These are phyloP conservation scores for Lumnitzera racemosa DNA, from an alignment of 345 rosid species.

Conservation along the genomic window DNA sequence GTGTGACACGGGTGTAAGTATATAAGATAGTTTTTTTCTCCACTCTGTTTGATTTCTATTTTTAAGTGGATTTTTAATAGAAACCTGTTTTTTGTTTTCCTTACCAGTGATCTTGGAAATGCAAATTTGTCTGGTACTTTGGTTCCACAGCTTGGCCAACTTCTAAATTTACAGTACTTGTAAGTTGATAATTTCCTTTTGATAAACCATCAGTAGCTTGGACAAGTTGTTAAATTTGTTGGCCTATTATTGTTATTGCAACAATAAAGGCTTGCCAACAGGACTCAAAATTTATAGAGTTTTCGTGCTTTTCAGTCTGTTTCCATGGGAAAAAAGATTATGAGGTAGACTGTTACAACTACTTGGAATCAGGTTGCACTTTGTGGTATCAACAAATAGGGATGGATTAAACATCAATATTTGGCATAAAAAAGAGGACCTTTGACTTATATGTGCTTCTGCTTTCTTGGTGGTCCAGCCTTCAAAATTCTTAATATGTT, in stretches of 20 bases:
- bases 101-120: slow-evolving; percentile 54
- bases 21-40: slow-evolving; percentile 5
- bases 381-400: too few species aligned
- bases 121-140: slow-evolving; percentile 59
- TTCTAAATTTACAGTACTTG: slow-evolving; percentile 69
- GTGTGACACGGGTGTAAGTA: slow-evolving; percentile 69
- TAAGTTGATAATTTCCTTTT: slow-evolving; percentile 22
- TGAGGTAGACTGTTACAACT: too few species aligned
- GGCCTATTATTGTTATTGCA: too few species aligned
- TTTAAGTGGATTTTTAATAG: background rate
- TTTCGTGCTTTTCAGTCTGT: too few species aligned
- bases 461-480: too few species aligned
- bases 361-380: too few species aligned
- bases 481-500: too few species aligned
- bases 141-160: slow-evolving; percentile 58
- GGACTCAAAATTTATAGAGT: background rate
- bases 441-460: too few species aligned
- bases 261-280: background rate
- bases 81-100: background rate
- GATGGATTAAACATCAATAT: too few species aligned
- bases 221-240: too few species aligned
- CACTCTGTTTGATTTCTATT: slow-evolving; percentile 1
- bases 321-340: too few species aligned
- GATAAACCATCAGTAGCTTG: background rate
- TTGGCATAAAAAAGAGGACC: too few species aligned